These are phyloP conservation scores for Cadophora gregata DNA, from an alignment of 2,329 filamentous ascomycete species.

Conservation along the genomic window DNA sequence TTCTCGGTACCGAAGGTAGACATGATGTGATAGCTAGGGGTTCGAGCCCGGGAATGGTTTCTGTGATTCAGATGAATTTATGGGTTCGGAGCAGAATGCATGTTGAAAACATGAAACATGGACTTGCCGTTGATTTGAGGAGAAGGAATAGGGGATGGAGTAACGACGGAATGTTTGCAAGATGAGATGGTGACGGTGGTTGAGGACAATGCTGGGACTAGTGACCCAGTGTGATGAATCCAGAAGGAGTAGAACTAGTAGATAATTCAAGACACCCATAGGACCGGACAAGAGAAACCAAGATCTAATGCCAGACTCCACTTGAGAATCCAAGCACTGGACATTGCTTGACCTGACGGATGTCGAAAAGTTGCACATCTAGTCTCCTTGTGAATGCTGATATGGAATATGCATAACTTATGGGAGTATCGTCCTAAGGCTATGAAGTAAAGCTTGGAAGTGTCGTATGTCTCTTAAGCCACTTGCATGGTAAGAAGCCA, in stretches of 20 bases:
- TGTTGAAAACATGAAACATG: background rate
- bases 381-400: background rate
- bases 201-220: background rate
- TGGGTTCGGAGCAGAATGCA: background rate
- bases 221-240: too few species aligned
- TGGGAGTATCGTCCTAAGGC: too few species aligned
- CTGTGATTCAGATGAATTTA: background rate
- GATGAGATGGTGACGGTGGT: background rate
- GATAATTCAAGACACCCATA: background rate
- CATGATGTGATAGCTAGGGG: background rate
- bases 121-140: background rate
- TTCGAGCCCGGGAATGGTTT: background rate
- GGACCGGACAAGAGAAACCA: background rate
- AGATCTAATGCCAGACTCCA: background rate
- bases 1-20: background rate
- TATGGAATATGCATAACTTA: background rate
- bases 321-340: background rate
- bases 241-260: too few species aligned
- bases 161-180: background rate
- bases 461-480: too few species aligned
- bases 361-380: background rate
- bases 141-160: background rate
- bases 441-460: too few species aligned
- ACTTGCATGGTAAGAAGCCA: too few species aligned
- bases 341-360: conserved; percentile 3